Percentiles rank a stretch among this genome's conserved stretches.
phyloP scores from a whole-genome alignment of 1,284 basidiomycete species.

The Entoloma clypeatum region DNA sequence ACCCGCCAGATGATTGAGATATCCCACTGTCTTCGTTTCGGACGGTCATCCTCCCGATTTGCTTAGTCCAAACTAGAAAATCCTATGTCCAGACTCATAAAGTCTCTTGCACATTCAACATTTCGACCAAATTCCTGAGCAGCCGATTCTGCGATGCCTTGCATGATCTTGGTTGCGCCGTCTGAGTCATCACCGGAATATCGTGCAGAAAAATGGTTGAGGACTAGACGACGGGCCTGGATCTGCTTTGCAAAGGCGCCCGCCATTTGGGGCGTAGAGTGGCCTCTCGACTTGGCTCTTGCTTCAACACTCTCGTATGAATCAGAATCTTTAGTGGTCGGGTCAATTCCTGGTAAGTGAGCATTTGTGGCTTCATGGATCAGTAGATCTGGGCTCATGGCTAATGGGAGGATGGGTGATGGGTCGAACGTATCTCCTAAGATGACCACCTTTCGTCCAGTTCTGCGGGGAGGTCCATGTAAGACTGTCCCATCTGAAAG shows the following conservation, averaged over 20 bases:
- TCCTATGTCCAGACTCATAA: conserved; percentile 63
- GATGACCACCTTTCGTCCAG: conserved; percentile 73
- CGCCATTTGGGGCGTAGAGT: conserved; percentile 92
- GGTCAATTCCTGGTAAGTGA: conserved; percentile 69
- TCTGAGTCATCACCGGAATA: conserved; percentile 54
- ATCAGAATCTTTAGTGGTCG: conserved; percentile 51
- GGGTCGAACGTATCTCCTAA: conserved; percentile 83
- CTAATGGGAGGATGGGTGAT: conserved; percentile 55
- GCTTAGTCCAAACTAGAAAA: conserved; percentile 31
- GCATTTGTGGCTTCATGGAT: conserved; percentile 93
- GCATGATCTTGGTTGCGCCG: conserved; percentile 53
- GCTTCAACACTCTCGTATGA: conserved; percentile 61
- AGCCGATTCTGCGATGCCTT: conserved; percentile 55
- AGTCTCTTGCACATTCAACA: conserved; percentile 66
- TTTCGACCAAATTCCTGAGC: conserved; percentile 46
- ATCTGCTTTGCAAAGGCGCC: conserved; percentile 76
- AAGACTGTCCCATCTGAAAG: conserved; percentile 79
- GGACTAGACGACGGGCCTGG: conserved; percentile 59
- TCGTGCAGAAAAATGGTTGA: conserved; percentile 84
- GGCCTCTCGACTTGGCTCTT: conserved; percentile 77
- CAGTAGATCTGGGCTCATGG: conserved; percentile 60
- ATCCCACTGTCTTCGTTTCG: conserved; percentile 2
- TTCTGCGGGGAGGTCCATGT: conserved; percentile 62
- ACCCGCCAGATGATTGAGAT: conserved; percentile 56
- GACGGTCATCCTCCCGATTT: conserved; percentile 13